phyloP scores from a whole-genome alignment of 1,284 basidiomycete species.

The Farysia itapuensis region DNA sequence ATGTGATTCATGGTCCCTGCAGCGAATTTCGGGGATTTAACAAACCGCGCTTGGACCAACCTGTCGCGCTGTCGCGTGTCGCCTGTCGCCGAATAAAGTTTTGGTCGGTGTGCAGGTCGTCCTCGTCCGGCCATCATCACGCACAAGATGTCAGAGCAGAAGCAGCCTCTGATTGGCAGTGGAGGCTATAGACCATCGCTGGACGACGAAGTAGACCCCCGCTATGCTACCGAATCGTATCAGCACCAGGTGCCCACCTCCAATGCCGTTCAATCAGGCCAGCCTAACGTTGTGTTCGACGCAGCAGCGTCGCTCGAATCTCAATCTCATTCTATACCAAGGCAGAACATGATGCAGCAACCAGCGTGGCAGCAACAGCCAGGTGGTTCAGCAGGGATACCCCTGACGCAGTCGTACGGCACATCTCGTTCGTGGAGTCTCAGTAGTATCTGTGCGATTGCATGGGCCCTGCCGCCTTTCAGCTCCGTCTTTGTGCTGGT shows the following conservation, averaged over 20 bases:
- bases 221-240: conserved; percentile 48
- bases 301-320: conserved; percentile 26
- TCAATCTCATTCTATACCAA: conserved; percentile 12
- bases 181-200: conserved; percentile 25
- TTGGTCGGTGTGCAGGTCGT: too few species aligned
- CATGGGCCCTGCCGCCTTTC: conserved; percentile 49
- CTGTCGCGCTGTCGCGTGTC: too few species aligned
- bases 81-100: too few species aligned
- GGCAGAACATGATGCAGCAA: too few species aligned
- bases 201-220: conserved; percentile 40
- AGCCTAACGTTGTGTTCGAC: conserved; percentile 31
- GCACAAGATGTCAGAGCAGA: conserved; percentile 18
- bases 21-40: too few species aligned
- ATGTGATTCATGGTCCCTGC: too few species aligned
- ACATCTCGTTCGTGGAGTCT: conserved; percentile 40
- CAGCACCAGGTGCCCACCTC: conserved; percentile 13
- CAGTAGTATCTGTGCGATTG: conserved; percentile 39
- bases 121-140: too few species aligned
- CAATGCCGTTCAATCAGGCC: conserved; percentile 1
- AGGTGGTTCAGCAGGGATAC: background rate
- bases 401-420: conserved; percentile 16
- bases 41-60: too few species aligned
- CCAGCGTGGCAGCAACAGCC: conserved; percentile 10
- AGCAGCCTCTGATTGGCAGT: conserved; percentile 20
- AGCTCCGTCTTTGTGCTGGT: conserved; percentile 41